Evolutionary conservation across 2,329 filamentous ascomycete genomes (phyloP).

Genomic region (Aspergillus chevalieri): DNA sequence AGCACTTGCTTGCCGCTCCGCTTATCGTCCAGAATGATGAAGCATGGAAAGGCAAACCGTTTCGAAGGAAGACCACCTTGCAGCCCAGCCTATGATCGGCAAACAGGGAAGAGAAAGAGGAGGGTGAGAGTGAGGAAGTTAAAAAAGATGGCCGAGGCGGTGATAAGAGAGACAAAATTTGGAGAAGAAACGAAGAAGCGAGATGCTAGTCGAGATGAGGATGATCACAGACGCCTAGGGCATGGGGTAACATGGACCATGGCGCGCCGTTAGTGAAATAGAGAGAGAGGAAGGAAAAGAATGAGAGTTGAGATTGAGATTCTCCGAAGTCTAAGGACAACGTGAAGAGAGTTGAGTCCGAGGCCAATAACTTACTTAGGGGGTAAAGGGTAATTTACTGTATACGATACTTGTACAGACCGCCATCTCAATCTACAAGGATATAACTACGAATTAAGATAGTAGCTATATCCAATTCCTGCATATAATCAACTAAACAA

Average conservation of each 20-base stretch:
- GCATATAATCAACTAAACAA: neutral
- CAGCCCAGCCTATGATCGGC: slow-evolving; percentile 20
- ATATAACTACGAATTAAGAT: too few species aligned
- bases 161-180: slow-evolving; percentile 5
- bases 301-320: slow-evolving; percentile 3
- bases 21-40: slow-evolving; percentile 41
- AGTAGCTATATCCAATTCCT: neutral
- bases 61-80: slow-evolving; percentile 22
- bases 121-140: neutral
- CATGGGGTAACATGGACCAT: slow-evolving; percentile 26
- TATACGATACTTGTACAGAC: neutral
- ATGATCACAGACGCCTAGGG: slow-evolving; percentile 26
- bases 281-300: slow-evolving; percentile 8
- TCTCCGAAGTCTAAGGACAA: neutral
- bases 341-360: neutral
- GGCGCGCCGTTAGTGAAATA: slow-evolving; percentile 18
- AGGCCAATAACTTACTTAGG: neutral
- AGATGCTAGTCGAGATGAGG: slow-evolving; percentile 6
- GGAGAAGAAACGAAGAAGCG: slow-evolving; percentile 8
- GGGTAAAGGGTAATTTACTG: slow-evolving; percentile 9
- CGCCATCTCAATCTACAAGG: neutral
- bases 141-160: slow-evolving; percentile 6
- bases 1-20: slow-evolving; percentile 44
- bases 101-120: slow-evolving; percentile 4
- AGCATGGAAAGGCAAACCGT: slow-evolving; percentile 37